Base-by-base conservation (phyloP, 495 filamentous ascomycete genomes). In the Penicillium longicatenatum region DNA sequence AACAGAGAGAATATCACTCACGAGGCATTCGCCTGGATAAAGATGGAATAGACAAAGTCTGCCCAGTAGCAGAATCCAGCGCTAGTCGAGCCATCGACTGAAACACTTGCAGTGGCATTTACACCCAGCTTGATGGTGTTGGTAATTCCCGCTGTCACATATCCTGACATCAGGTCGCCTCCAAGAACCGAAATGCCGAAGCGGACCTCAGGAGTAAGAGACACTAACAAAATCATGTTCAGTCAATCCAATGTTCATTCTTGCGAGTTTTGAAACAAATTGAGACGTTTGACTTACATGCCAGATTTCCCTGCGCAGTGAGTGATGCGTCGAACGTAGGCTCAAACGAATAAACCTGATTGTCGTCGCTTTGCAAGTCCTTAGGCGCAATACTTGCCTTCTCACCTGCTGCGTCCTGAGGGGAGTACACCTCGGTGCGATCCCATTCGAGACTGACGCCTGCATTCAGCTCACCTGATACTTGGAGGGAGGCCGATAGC, bases 141-240 rank as follows among this genome's bases (percentile, higher is more conserved):
- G 11, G 20, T 12, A 11, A 56, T 21, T 12, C 45, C 54, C 2
- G 54, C 16, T 19, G 54, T 56, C 8, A 56, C 54, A 41, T 56
- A 43, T 39, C 54, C 54, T 12, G 30, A 26, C 45, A 56, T 56
- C 3, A 56, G 24, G 16, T 56, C 44, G 5, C 54, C 54, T 1
- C 54, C 45, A 14, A 56, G 24, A n/a, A 56, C 54, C 22, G 54
- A 56, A 24, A 56, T 56, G 21, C 54, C 54, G 24, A 56, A 56
- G 14, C 33, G 30, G 7, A 56, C 54, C 22, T 56, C 1, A 2
- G 54, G 54, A 4, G 54, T 56, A 7, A 56, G 54, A 30, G 46
- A 16, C 21, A 49, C 46, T 49, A 49, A 2, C 4, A 31, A 3
- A 7, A 7, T 5, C 4, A 33, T 33, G 30, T 33, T 33, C 9